phyloP scores from a whole-genome alignment of 805 yeast genomes.

The Isabelozyma pseudorhagii region DNA sequence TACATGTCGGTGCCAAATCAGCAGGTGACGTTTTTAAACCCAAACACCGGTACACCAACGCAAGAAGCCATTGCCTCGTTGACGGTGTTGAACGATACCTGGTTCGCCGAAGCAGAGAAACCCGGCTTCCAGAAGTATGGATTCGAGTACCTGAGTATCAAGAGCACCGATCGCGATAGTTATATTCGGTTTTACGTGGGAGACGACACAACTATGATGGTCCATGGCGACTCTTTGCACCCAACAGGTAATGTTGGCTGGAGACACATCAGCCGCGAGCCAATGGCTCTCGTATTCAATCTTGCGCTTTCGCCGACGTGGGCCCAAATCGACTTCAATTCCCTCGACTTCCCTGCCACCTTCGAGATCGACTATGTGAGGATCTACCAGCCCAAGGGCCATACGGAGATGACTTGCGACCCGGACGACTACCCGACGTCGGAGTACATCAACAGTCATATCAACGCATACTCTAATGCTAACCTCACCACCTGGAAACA shows the following conservation, averaged over 20 bases:
- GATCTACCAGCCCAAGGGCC: slow-evolving; percentile 35
- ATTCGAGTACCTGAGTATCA: slow-evolving; percentile 30
- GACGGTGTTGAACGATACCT: slow-evolving; percentile 31
- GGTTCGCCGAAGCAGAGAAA: slow-evolving; percentile 22
- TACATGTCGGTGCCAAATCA: slow-evolving; percentile 24
- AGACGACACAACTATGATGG: slow-evolving; percentile 20
- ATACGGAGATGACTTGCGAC: slow-evolving; percentile 31
- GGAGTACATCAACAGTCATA: slow-evolving; percentile 31
- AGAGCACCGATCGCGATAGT: slow-evolving; percentile 16
- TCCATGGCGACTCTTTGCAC: slow-evolving; percentile 31
- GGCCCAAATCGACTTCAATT: slow-evolving; percentile 35
- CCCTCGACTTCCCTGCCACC: slow-evolving; percentile 32
- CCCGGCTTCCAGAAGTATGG: slow-evolving; percentile 29
- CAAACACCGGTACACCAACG: slow-evolving; percentile 34
- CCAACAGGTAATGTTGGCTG: slow-evolving; percentile 39
- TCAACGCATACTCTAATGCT: slow-evolving; percentile 28
- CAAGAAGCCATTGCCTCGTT: slow-evolving; percentile 39
- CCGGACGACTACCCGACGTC: slow-evolving; percentile 35
- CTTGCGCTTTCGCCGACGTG: slow-evolving; percentile 40
- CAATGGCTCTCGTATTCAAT: slow-evolving; percentile 37
- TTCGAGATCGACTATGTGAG: slow-evolving; percentile 39
- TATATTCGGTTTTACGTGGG: slow-evolving; percentile 35
- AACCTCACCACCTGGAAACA: slow-evolving; percentile 35
- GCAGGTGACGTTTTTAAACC: slow-evolving; percentile 32
- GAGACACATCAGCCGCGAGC: slow-evolving; percentile 34